Conservation (phyloP, 495 filamentous ascomycete species). For the Rusavskia elegans region DNA sequence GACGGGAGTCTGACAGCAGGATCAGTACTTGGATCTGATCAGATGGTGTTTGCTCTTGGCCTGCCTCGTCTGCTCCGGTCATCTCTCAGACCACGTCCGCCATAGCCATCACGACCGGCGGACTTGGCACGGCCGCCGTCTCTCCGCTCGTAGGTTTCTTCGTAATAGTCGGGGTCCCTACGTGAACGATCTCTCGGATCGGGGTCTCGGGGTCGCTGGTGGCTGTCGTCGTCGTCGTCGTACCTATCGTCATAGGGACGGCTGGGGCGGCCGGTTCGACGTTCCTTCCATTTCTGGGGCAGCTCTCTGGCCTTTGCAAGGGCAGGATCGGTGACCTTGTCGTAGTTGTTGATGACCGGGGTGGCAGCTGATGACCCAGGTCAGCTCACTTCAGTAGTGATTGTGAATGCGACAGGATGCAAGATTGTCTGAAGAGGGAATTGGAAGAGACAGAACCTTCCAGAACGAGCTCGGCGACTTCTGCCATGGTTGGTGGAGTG, state of each 20-base stretch:
- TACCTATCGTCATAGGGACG: conserved; percentile 12
- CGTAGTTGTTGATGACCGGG: conserved; percentile 12
- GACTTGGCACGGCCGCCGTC: conserved; percentile 10
- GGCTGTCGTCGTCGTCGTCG: conserved; percentile 8
- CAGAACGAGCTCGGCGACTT: not conserved
- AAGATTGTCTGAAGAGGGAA: not conserved
- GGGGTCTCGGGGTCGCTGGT: conserved; percentile 5
- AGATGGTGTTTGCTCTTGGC: not conserved
- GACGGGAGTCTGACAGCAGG: conserved; percentile 3
- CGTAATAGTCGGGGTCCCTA: conserved; percentile 5
- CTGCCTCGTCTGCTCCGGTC: conserved; percentile 1
- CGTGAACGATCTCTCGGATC: conserved; percentile 2
- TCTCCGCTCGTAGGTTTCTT: conserved; percentile 9
- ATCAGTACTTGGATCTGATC: not conserved
- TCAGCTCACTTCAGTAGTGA: conserved; percentile 10
- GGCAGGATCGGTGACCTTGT: conserved; percentile 15
- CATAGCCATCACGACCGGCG: conserved; percentile 7
- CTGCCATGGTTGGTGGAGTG: not conserved
- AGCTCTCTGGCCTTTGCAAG: conserved; percentile 11
- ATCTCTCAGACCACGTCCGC: conserved; percentile 7
- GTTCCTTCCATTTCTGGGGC: conserved; percentile 5
- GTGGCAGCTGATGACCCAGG: conserved; percentile 11
- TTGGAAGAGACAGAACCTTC: not conserved
- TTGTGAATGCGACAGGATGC: too few relatives aligned
- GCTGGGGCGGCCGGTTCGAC: not conserved